Conservation (phyloP, 345 rosid genomes). For the Brassica rapa region DNA sequence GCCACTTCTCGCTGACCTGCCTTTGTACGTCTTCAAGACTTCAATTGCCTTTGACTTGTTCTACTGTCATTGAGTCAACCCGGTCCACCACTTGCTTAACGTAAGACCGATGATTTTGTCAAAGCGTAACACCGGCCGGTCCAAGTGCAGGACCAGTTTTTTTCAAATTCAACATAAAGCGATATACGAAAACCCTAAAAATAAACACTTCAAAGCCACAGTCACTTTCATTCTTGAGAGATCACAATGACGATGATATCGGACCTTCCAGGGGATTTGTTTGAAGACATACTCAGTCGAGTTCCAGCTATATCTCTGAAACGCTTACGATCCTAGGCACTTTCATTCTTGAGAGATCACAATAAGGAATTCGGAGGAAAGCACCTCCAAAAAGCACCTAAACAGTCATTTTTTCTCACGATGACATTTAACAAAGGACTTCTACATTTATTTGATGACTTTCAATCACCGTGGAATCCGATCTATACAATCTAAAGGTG, state of each 20-base stretch:
- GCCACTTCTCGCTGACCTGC: not conserved
- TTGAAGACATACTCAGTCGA: not conserved
- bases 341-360: too few species aligned
- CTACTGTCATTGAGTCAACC: not conserved
- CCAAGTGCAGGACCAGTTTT: not conserved
- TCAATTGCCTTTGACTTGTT: not conserved
- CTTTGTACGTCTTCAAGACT: not conserved
- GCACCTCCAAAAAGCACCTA: not conserved
- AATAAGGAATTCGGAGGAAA: not conserved
- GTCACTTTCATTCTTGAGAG: not conserved
- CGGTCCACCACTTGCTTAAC: not conserved
- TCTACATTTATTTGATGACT: not conserved
- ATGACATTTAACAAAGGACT: not conserved
- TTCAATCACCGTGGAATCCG: not conserved
- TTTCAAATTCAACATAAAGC: not conserved
- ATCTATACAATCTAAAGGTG: not conserved
- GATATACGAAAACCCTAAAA: not conserved
- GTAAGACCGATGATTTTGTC: too few species aligned
- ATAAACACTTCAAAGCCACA: not conserved
- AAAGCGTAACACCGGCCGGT: not conserved
- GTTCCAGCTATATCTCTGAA: not conserved
- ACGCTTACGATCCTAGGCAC: not conserved
- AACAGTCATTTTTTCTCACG: not conserved
- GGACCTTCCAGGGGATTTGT: not conserved
- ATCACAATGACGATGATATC: not conserved